Base-by-base conservation (phyloP, 192 early-diverging fungal genomes). In the Linnemannia exigua region DNA sequence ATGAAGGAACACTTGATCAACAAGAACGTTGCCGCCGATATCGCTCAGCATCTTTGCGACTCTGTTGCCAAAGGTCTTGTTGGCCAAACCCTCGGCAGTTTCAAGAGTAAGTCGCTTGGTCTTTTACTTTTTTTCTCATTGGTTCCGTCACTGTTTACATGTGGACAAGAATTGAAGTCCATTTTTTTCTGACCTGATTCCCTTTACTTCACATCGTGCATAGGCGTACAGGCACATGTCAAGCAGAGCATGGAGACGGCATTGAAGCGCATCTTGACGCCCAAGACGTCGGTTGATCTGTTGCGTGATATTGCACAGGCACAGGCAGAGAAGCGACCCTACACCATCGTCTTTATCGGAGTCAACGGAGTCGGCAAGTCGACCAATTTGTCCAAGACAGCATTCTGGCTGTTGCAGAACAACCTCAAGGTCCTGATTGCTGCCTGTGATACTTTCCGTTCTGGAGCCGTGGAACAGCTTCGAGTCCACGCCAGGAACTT, bases 371-470 rank as follows among this genome's bases (percentile, higher is more conserved):
- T 99, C 15, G 77, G 95, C 79, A 95, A 98, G 81, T 96, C 95
- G 12, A 99, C 98, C 67, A 99, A 99, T 80, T 82, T 99, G 77
- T 95, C 96, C 82, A 99, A 99, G 79, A 94, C 97, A 12, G 96
- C 95, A 76, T 99, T 98, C 88, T 98, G 97, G 97, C 90, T 99
- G 44, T 88, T 98, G 73, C 97, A 97, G 80, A 99, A 99, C 89
- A 93, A 95, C 68, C 89, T 94, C 66, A 95, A 94, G 33, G 95
- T 98, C 8, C 87, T 99, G 36, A 97, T 99, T 87, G 98, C 97
- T 35, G 98, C 97, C 20, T 97, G 98, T 87, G 98, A 99, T 88
- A 99, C 98, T 11, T 99, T 99, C 92, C 92, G 98, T 47, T 94
- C 94, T 41, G 98, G 98, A 54, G 98, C 98, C 3, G 98, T 99